These are phyloP conservation scores for Dentipellis sp. DNA, from an alignment of 768 basidiomycete species.

Conservation along the genomic window DNA sequence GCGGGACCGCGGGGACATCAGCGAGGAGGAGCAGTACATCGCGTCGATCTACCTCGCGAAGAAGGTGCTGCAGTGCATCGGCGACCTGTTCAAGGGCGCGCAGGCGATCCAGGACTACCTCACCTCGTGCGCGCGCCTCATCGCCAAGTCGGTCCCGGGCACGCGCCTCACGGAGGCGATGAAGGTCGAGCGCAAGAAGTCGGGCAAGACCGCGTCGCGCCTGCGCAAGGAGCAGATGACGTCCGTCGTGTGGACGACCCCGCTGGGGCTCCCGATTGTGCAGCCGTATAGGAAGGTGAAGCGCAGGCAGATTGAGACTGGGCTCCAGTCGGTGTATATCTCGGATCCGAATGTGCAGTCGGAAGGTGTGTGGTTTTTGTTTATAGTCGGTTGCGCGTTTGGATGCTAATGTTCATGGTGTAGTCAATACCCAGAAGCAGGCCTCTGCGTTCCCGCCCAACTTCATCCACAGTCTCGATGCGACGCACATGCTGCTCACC, in stretches of 20 bases:
- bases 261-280: constrained; percentile 89
- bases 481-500: constrained; percentile 97
- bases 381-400: neutral
- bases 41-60: constrained; percentile 76
- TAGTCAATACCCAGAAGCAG: constrained; percentile 79
- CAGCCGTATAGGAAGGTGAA: constrained; percentile 88
- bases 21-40: constrained; percentile 62
- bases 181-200: constrained; percentile 17
- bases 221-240: constrained; percentile 89
- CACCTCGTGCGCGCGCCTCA: constrained; percentile 70
- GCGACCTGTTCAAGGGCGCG: constrained; percentile 89
- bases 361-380: constrained; percentile 35
- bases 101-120: constrained; percentile 90
- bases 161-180: constrained; percentile 47
- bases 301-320: constrained; percentile 77
- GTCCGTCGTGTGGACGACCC: constrained; percentile 92
- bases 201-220: constrained; percentile 21
- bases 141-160: constrained; percentile 77
- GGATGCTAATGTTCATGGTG: neutral
- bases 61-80: constrained; percentile 74
- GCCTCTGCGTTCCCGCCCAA: constrained; percentile 98
- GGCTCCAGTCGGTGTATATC: constrained; percentile 82
- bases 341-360: constrained; percentile 73
- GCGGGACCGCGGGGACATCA: constrained; percentile 62
- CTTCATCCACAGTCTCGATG: constrained; percentile 95